Conservation (phyloP, 2,329 filamentous ascomycete genomes). For the Aspergillus neoniger region DNA sequence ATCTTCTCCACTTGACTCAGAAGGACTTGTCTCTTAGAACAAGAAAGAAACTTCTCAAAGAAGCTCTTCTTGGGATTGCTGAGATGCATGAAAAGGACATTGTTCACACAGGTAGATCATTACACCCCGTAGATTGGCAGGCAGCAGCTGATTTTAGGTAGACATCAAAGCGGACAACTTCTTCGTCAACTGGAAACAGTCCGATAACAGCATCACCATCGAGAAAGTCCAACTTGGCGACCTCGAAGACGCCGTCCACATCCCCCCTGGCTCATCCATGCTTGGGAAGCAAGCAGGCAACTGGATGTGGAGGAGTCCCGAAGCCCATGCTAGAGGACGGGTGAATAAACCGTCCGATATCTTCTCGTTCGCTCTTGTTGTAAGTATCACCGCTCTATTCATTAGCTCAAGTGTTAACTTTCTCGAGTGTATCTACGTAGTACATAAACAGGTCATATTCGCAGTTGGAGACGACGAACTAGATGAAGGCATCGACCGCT, state of each 20-base stretch:
- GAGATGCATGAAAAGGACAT: slow-evolving; percentile 40
- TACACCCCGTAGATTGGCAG: neutral
- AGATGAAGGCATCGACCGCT: slow-evolving; percentile 35
- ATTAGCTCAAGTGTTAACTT: too few relatives aligned
- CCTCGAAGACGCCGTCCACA: slow-evolving; percentile 11
- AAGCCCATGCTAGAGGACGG: slow-evolving; percentile 30
- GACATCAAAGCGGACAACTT: slow-evolving; percentile 12
- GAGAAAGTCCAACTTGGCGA: slow-evolving; percentile 11
- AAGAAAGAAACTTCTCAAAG: slow-evolving; percentile 48
- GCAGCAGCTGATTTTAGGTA: neutral
- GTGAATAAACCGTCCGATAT: slow-evolving; percentile 37
- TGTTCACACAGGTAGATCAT: slow-evolving; percentile 31
- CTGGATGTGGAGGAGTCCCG: slow-evolving; percentile 39
- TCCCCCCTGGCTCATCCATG: slow-evolving; percentile 11
- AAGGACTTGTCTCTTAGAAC: slow-evolving; percentile 40
- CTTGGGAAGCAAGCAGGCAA: slow-evolving; percentile 27
- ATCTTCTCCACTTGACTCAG: slow-evolving; percentile 47
- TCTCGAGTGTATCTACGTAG: slow-evolving; percentile 48
- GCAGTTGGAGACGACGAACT: slow-evolving; percentile 39
- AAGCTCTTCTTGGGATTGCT: slow-evolving; percentile 42
- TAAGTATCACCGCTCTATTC: slow-evolving; percentile 9
- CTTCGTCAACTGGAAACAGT: slow-evolving; percentile 7
- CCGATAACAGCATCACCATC: neutral
- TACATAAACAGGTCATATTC: slow-evolving; percentile 47
- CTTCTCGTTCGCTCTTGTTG: slow-evolving; percentile 40